Conservation (phyloP, 768 basidiomycete genomes). For the Pleurotus ostreatus region DNA sequence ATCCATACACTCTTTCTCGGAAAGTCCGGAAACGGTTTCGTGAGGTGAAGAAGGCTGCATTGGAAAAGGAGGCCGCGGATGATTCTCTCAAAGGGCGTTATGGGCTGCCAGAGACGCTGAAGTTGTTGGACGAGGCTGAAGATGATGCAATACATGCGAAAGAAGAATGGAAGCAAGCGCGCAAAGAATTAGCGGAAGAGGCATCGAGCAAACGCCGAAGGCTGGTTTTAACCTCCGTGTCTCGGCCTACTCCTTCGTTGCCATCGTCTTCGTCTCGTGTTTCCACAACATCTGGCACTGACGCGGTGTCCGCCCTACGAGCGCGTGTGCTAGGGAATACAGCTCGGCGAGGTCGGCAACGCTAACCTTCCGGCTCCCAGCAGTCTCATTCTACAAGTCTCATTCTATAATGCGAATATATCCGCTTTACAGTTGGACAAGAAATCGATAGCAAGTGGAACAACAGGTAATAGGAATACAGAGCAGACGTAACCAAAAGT, state of each 20-base stretch:
- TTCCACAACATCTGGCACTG: constrained; percentile 12
- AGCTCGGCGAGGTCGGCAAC: constrained; percentile 26
- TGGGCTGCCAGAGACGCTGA: constrained; percentile 68
- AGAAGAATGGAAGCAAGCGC: constrained; percentile 54
- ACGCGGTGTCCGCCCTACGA: constrained; percentile 39
- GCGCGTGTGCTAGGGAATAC: constrained; percentile 59
- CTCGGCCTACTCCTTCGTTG: constrained; percentile 22
- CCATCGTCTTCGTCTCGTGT: constrained; percentile 14
- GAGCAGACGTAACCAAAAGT: constrained; percentile 40
- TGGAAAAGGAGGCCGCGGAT: constrained; percentile 65
- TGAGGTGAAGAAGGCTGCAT: constrained; percentile 78
- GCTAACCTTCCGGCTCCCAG: not conserved
- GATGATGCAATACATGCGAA: constrained; percentile 57
- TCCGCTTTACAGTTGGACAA: constrained; percentile 18
- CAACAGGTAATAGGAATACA: constrained; percentile 54
- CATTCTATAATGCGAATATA: not conserved
- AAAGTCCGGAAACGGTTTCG: constrained; percentile 81
- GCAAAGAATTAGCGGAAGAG: constrained; percentile 39
- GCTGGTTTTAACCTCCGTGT: constrained; percentile 24
- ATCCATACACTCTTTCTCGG: constrained; percentile 80
- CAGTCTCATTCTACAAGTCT: not conserved
- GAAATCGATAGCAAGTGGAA: constrained; percentile 58
- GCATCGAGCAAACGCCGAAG: constrained; percentile 47
- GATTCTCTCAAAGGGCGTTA: constrained; percentile 70
- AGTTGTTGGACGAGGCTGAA: constrained; percentile 63